A percentile compares a stretch with the other conserved stretches of the same genome.
Evolutionary conservation across 495 filamentous ascomycete species (phyloP).

Genomic region (Xylaria cubensis): DNA sequence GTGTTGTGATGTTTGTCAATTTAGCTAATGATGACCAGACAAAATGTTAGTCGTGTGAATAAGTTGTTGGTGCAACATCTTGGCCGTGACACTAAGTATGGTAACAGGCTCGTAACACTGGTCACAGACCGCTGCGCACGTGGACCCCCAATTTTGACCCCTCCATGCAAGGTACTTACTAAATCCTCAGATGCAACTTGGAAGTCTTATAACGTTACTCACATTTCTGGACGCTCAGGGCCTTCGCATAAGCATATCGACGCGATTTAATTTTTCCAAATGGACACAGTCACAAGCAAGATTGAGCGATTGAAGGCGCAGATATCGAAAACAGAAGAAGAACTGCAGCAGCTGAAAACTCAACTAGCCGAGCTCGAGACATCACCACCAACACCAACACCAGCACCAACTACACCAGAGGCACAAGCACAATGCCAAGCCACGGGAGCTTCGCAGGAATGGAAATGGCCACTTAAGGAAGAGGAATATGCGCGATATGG

Average conservation of each 20-base stretch:
- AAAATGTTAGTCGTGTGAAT: not conserved
- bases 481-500: conserved; percentile 88
- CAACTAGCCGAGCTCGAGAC: conserved; percentile 46
- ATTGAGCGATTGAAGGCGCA: conserved; percentile 39
- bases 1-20: not conserved
- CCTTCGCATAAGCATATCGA: not conserved
- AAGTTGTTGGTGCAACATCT: not conserved
- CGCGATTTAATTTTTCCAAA: not conserved
- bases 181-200: not conserved
- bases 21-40: not conserved
- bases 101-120: not conserved
- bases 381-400: not conserved
- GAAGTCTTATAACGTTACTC: not conserved
- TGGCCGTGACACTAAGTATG: not conserved
- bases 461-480: conserved; percentile 65
- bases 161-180: not conserved
- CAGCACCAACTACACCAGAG: not conserved
- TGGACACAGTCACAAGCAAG: conserved; percentile 31
- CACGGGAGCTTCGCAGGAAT: conserved; percentile 24
- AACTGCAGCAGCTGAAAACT: conserved; percentile 42
- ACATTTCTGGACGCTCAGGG: not conserved
- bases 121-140: not conserved
- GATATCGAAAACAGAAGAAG: conserved; percentile 43
- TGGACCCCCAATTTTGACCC: not conserved
- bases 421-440: conserved; percentile 6